Base-by-base conservation (phyloP, 2,329 filamentous ascomycete species). In the Aureobasidium sp. region DNA sequence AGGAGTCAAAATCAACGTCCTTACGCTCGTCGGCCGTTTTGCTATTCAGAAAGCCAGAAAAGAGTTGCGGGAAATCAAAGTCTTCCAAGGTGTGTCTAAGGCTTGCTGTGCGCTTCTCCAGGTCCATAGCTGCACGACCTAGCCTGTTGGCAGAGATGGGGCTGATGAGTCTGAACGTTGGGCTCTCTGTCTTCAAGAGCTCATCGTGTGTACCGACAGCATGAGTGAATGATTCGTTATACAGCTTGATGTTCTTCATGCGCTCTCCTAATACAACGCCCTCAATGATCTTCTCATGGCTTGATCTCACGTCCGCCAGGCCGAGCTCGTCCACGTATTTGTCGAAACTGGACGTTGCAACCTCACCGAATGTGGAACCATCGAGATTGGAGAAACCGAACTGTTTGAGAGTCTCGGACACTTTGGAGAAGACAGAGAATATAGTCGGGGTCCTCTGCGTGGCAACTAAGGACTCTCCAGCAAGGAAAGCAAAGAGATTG, bases 221-320 rank as follows among this genome's bases (percentile, higher is more conserved):
- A 73, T 97, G 94, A 5, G 91, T 86, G 70, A 97, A 97, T 0
- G 90, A 91, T 74, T 97, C 91, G 63, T 90, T 90, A 75, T 96
- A 97, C 2, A 99, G 81, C 8, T 87, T 82, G 69, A 87, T 84
- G 52, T 84, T 96, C 63, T 87, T 87, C 86, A 97, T 89, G 41
- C 84, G 84, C 76, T 99, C 93, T 62, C 90, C 92, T 12, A 99
- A 79, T n/a, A 97, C 82, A 51, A 97, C 82, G 0, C 87, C 89
- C 74, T 97, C 91, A 27, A 97, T 80, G 0, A 90, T 96, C 80
- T 94, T 95, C 71, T 96, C 91, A 29, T 88, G 84, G 71, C 90
- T 96, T 64, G 84, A 78, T 61, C 91, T 82, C 51, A 96, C 87
- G 74, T 97, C 93, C 3, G 85, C 88, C 36, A 97, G 77, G 22